phyloP scores from a whole-genome alignment of 495 filamentous ascomycete species.

The Polyplosphaeria fusca region DNA sequence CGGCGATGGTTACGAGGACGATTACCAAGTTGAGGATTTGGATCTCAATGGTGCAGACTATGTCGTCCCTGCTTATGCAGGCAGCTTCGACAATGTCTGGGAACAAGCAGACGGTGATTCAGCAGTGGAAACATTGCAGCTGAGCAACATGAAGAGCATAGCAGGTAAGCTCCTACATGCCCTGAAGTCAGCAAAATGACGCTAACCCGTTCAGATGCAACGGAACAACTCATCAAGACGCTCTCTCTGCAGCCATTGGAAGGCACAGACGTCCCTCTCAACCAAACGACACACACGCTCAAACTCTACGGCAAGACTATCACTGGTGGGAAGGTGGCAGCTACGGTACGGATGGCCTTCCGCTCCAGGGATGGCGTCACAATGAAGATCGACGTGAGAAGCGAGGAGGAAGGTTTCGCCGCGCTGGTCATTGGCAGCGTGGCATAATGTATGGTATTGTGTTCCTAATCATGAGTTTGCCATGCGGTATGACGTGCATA shows the following conservation, averaged over 20 bases:
- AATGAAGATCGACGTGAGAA: slow-evolving; percentile 84
- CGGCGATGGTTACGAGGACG: slow-evolving; percentile 83
- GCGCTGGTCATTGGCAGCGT: slow-evolving; percentile 79
- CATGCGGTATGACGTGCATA: too few relatives aligned
- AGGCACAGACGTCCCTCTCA: slow-evolving; percentile 84
- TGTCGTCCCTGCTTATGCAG: slow-evolving; percentile 85
- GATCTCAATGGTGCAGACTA: slow-evolving; percentile 92
- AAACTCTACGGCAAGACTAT: slow-evolving; percentile 97
- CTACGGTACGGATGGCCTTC: slow-evolving; percentile 88
- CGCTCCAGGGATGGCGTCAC: slow-evolving; percentile 89
- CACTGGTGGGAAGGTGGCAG: slow-evolving; percentile 82
- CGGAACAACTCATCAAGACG: slow-evolving; percentile 79
- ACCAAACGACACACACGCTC: slow-evolving; percentile 84
- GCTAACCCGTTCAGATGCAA: slow-evolving; percentile 70
- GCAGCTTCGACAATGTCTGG: slow-evolving; percentile 97
- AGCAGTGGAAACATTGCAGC: slow-evolving; percentile 84
- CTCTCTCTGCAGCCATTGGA: slow-evolving; percentile 92
- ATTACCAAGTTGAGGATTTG: slow-evolving; percentile 94
- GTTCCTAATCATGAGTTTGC: not conserved
- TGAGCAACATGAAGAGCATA: slow-evolving; percentile 87
- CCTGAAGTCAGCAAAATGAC: not conserved
- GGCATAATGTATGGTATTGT: slow-evolving; percentile 51
- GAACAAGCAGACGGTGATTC: slow-evolving; percentile 90
- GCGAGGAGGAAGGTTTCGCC: slow-evolving; percentile 90
- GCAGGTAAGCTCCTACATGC: slow-evolving; percentile 63